Conservation (phyloP, 1,284 basidiomycete genomes). For the Chalciporus sp. region DNA sequence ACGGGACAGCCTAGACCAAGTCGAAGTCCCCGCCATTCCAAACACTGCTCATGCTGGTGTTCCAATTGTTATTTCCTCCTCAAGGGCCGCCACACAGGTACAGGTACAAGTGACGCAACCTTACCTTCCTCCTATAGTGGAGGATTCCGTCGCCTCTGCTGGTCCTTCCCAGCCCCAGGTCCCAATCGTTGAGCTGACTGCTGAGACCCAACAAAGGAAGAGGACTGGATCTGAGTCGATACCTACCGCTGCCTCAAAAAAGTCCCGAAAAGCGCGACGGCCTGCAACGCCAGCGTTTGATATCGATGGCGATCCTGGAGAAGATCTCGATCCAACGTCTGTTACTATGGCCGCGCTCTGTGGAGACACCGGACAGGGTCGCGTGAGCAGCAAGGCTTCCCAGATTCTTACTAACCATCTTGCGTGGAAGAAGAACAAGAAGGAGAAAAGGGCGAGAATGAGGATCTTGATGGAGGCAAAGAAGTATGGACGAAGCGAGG, state of each 20-base stretch:
- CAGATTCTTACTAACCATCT: slow-evolving; percentile 69
- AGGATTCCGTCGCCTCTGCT: slow-evolving; percentile 1
- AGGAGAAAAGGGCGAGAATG: slow-evolving; percentile 65
- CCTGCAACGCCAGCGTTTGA: slow-evolving; percentile 57
- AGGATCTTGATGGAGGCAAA: slow-evolving; percentile 64
- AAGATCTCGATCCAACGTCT: slow-evolving; percentile 73
- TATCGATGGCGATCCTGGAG: slow-evolving; percentile 62
- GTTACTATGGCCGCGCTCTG: slow-evolving; percentile 79
- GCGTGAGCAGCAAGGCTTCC: slow-evolving; percentile 70
- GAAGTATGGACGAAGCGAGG: slow-evolving; percentile 67
- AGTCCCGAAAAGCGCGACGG: slow-evolving; percentile 34
- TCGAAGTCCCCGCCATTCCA: slow-evolving; percentile 1
- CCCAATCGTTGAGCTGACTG: slow-evolving; percentile 6
- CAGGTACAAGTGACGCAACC: slow-evolving; percentile 7
- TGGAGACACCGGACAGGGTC: slow-evolving; percentile 70
- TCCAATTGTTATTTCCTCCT: slow-evolving; percentile 27
- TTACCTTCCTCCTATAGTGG: not conserved
- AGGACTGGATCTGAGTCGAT: slow-evolving; percentile 19
- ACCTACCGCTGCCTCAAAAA: slow-evolving; percentile 16
- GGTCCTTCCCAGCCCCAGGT: slow-evolving; percentile 3
- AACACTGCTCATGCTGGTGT: slow-evolving; percentile 11
- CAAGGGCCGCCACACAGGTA: slow-evolving; percentile 7
- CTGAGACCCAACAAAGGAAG: slow-evolving; percentile 8
- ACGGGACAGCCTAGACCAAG: slow-evolving; percentile 4
- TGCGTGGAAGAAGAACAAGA: slow-evolving; percentile 65